Evolutionary conservation across 2,329 filamentous ascomycete species (phyloP), one percentile per base, ranked within the genome.

Genomic region (Escovopsis sp.): DNA sequence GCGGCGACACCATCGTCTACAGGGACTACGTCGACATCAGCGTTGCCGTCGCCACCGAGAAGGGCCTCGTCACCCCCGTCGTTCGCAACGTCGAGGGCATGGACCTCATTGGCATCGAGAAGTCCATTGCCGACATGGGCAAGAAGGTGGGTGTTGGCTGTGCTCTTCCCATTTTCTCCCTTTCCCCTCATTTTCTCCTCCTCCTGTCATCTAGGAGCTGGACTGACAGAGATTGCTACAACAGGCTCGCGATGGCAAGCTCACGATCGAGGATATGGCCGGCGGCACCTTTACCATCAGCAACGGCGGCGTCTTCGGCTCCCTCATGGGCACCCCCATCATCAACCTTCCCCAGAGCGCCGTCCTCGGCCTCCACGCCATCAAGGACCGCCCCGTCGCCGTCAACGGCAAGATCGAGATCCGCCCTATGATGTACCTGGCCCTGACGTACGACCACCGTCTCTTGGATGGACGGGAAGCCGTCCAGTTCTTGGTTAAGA

Each of bases 341-440:
- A 96, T 98, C 71, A 98, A 98, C 66, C 72, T 94, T 39, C 89
- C 89, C 12, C 89, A 96, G 61, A 89, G 84, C 46, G 84, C 86
- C 45, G 88, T 95, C 9, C 75, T 95, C 45, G 89, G 89, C 51
- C 79, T 95, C 19, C 89, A 98, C 62, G 87, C 89, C 38, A 95
- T 95, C 66, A 98, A 98, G 70, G 87, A 98, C 43, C 85, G 83
- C 56, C 80, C 89, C 3, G 79, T 95, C 41, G 89, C 75, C 26
- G 72, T 96, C 48, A 87, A 96, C 57, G 91, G 91, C 57, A 93
- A 95, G 70, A 72, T 96, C 45, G 88, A 95, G 63, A 85, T 94
- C 53, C 77, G 91, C 51, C 91, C 91, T n/a, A 96, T 98, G 87
- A 98, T 98, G 91, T 96, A 94, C 64, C 76, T 98, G 50, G 91